Evolutionary conservation across 148 eudicot species (phyloP), one percentile per base, ranked within the genome.

Genomic region (Chenopodium berlandieri): DNA sequence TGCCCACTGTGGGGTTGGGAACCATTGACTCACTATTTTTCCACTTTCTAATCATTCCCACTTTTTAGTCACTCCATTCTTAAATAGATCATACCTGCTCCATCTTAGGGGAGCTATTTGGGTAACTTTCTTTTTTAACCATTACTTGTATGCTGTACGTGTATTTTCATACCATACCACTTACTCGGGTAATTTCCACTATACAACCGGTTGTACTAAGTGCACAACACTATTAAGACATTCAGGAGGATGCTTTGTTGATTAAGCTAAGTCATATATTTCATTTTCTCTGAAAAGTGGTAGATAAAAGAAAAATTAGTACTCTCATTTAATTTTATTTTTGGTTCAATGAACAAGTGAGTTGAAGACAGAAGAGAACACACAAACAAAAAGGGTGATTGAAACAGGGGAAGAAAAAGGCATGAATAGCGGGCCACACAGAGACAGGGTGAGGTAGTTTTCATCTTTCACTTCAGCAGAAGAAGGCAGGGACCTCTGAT

Each of bases 311-410:
- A 40, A 32, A 32, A 1, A 40, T 40, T 40, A 40, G 44, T 40
- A 40, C 44, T 4, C 44, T 40, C 44, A 0, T 40, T 40, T 40
- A 0, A 40, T 40, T 0, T 40, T 4, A 40, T 40, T 40, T 40
- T 40, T 40, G 5, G 44, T 40, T 40, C 44, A 40, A 40, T 40
- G 78, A 31, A 67, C 68, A 79, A 58, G 76, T 79, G 74, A 69
- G 82, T 54, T 70, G 74, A 73, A 68, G 76, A 79, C 78, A 65
- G 62, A 64, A 65, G 37, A 47, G 50, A 25, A 47, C 76, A 74
- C 66, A 54, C 73, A 65, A 80, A 80, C 27, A 47, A 31, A 81
- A 54, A 69, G 80, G 63, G 84, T 70, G 80, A 76, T 54, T 76
- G 80, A 69, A 23, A 77, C 76, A 40, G 70, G 69, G 14, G 64